Percentiles rank a stretch among this genome's conserved stretches.
Evolutionary conservation across 2,329 filamentous ascomycete genomes (phyloP).

Genomic region (Phoma sp.): DNA sequence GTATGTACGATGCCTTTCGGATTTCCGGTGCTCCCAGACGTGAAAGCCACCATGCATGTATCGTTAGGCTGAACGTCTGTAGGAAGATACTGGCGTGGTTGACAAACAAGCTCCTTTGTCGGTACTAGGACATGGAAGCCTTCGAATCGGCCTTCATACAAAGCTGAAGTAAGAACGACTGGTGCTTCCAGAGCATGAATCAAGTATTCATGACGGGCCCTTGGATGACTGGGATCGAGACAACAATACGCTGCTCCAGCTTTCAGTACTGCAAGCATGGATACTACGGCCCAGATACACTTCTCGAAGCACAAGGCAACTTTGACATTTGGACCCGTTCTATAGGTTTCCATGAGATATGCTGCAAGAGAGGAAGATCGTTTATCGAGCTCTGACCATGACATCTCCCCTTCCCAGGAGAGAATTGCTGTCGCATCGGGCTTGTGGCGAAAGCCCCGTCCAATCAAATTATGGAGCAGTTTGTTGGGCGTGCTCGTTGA

Average conservation of each 20-base stretch:
- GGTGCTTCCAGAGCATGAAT: neutral
- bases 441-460: too few species aligned
- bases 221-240: constrained; percentile 31
- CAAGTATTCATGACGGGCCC: neutral
- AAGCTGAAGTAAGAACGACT: neutral
- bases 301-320: constrained; percentile 48
- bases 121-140: too few species aligned
- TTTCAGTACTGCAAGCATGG: constrained; percentile 48
- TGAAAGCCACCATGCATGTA: constrained; percentile 66
- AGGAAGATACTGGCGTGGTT: too few species aligned
- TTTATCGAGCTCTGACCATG: too few species aligned
- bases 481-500: too few species aligned
- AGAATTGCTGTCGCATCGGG: too few species aligned
- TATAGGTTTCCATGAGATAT: too few species aligned
- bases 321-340: too few species aligned
- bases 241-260: constrained; percentile 46
- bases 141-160: neutral
- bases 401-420: too few species aligned
- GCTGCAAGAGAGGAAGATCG: too few species aligned
- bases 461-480: too few species aligned
- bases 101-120: too few species aligned
- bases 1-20: constrained; percentile 68
- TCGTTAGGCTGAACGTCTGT: neutral
- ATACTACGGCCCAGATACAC: constrained; percentile 40
- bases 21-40: constrained; percentile 62